Percentiles rank a stretch among this genome's conserved stretches.
These are phyloP conservation scores for Paecilomyces variotii DNA, from an alignment of 2,329 filamentous ascomycete genomes.

Conservation along the genomic window DNA sequence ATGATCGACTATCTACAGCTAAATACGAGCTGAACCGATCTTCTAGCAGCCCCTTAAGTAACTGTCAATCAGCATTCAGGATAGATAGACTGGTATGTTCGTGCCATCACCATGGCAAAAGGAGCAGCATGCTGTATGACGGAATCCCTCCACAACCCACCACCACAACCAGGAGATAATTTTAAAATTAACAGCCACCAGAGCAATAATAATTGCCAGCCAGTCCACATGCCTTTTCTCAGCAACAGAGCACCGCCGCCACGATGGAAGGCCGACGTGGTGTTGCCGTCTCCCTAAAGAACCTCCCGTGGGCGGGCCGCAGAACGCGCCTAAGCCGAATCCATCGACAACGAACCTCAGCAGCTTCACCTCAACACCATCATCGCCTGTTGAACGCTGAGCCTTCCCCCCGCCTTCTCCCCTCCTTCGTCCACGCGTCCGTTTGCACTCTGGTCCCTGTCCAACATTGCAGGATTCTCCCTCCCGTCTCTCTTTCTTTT, in stretches of 20 bases:
- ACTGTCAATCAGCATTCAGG: background rate
- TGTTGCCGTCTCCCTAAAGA: background rate
- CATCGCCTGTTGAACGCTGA: background rate
- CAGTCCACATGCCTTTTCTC: background rate
- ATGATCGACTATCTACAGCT: background rate
- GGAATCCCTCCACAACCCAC: background rate
- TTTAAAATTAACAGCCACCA: background rate
- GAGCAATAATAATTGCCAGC: background rate
- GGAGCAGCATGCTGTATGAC: background rate
- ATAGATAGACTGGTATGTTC: background rate
- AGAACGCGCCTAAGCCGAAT: background rate
- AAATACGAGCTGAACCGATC: background rate
- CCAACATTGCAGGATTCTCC: slow-evolving; percentile 3
- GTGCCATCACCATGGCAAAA: background rate
- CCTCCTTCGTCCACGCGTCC: slow-evolving; percentile 1
- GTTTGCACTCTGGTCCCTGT: background rate
- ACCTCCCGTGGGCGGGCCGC: background rate
- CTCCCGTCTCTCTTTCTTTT: slow-evolving; percentile 6
- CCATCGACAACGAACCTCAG: background rate
- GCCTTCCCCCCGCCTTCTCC: slow-evolving; percentile 1
- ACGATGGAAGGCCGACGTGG: background rate
- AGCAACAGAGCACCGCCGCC: background rate
- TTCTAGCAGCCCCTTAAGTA: background rate
- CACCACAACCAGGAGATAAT: background rate
- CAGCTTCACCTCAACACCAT: background rate